phyloP scores from a whole-genome alignment of 768 basidiomycete species.

The Suillus weaverae region DNA sequence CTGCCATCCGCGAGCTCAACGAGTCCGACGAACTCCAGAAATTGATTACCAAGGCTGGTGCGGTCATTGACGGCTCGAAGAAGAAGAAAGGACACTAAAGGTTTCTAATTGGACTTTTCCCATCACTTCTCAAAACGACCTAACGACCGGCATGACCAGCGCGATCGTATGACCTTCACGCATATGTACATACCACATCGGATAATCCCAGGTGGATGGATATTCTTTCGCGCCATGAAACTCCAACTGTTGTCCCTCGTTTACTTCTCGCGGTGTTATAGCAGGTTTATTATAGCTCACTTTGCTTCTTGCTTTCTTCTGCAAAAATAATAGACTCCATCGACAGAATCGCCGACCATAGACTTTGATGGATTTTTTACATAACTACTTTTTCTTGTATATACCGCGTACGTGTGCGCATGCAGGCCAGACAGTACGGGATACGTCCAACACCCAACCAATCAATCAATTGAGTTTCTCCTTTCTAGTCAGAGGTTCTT shows the following conservation, averaged over 20 bases:
- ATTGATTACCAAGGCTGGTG: slow-evolving; percentile 56
- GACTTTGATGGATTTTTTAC: neutral
- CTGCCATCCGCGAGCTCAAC: slow-evolving; percentile 51
- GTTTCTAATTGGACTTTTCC: neutral
- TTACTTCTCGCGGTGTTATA: neutral
- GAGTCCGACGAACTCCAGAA: slow-evolving; percentile 51
- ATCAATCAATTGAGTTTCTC: neutral
- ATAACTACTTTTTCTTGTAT: neutral
- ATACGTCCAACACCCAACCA: neutral
- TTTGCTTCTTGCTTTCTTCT: neutral
- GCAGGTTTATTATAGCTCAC: neutral
- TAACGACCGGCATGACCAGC: slow-evolving; percentile 4
- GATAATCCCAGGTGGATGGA: neutral
- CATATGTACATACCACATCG: slow-evolving; percentile 2
- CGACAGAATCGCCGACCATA: neutral
- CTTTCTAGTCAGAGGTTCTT: neutral
- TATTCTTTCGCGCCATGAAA: neutral
- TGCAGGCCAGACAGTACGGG: neutral
- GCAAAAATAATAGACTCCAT: neutral
- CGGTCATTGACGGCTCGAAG: slow-evolving; percentile 52
- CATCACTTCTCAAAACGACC: neutral
- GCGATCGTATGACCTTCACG: neutral
- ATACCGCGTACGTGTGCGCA: neutral
- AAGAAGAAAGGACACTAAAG: slow-evolving; percentile 36
- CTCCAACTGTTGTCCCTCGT: slow-evolving; percentile 2